Evolutionary conservation across 1,284 basidiomycete species (phyloP).

Genomic region (Ceratobasidium papillatum): DNA sequence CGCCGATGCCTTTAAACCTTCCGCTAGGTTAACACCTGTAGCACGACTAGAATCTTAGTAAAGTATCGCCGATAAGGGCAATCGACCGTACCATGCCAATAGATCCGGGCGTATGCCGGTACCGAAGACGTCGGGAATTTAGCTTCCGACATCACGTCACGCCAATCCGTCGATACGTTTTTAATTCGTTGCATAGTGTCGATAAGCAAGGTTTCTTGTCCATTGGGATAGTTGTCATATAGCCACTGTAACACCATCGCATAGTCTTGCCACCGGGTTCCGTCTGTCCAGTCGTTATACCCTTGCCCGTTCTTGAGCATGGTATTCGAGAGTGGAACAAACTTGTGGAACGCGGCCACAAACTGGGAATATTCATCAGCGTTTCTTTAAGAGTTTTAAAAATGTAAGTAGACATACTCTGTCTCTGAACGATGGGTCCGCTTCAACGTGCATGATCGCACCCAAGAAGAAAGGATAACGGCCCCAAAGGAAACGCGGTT

Average conservation of each 20-base stretch:
- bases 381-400: not conserved
- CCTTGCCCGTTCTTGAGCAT: conserved; percentile 31
- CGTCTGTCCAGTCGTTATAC: conserved; percentile 26
- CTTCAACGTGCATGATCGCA: conserved; percentile 34
- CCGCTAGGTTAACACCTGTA: conserved; percentile 62
- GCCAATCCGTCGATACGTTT: not conserved
- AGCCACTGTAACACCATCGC: conserved; percentile 31
- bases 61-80: no score
- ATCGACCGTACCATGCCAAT: conserved; percentile 32
- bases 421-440: conserved; percentile 27
- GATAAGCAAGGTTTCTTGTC: conserved; percentile 7
- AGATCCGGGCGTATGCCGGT: conserved; percentile 9
- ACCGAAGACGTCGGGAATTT: conserved; percentile 14
- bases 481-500: conserved; percentile 31
- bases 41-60: no score
- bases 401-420: not conserved
- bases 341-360: conserved; percentile 40
- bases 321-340: conserved; percentile 26
- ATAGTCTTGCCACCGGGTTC: conserved; percentile 38
- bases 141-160: not conserved
- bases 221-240: conserved; percentile 23
- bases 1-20: conserved; percentile 65
- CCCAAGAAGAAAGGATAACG: conserved; percentile 40
- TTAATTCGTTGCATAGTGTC: conserved; percentile 23
- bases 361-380: conserved; percentile 2